Evolutionary conservation across 805 yeast genomes (phyloP).

Genomic region (Maudiozyma saulgeensis): DNA sequence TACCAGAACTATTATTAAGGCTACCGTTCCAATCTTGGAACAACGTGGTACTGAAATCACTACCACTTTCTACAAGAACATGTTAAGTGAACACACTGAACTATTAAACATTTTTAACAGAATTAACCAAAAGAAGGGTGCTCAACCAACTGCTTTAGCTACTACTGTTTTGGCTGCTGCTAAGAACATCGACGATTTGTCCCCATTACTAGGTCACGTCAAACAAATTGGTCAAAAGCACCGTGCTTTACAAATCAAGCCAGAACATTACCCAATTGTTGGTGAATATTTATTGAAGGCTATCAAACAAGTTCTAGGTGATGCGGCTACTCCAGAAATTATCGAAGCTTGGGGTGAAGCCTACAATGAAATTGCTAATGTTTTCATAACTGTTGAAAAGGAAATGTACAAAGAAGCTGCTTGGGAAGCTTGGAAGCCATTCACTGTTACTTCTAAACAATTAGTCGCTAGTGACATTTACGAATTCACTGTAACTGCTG

Average conservation of each 20-base stretch:
- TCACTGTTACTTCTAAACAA: conserved; percentile 35
- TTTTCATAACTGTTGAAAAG: conserved; percentile 48
- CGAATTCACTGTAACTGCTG: conserved; percentile 42
- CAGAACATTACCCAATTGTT: conserved; percentile 60
- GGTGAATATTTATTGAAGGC: conserved; percentile 49
- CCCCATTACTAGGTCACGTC: conserved; percentile 45
- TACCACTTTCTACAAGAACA: conserved; percentile 41
- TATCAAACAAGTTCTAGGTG: conserved; percentile 45
- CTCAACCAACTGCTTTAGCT: conserved; percentile 59
- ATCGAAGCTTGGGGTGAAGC: conserved; percentile 59
- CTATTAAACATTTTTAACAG: conserved; percentile 53
- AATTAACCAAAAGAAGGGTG: conserved; percentile 43
- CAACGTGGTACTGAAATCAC: conserved; percentile 48
- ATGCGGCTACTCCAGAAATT: conserved; percentile 49
- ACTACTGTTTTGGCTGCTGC: conserved; percentile 54
- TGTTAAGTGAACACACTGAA: conserved; percentile 46
- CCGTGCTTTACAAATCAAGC: conserved; percentile 49
- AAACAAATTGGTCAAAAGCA: conserved; percentile 56
- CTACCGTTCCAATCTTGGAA: conserved; percentile 49
- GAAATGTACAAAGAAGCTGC: conserved; percentile 37
- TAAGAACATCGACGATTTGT: conserved; percentile 48
- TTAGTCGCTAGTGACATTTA: conserved; percentile 40
- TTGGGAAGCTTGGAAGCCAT: conserved; percentile 54
- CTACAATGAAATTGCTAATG: conserved; percentile 51
- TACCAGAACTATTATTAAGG: conserved; percentile 33